These are phyloP conservation scores for Rubia occidens DNA, from an alignment of 305 asterid species.

Conservation along the genomic window DNA sequence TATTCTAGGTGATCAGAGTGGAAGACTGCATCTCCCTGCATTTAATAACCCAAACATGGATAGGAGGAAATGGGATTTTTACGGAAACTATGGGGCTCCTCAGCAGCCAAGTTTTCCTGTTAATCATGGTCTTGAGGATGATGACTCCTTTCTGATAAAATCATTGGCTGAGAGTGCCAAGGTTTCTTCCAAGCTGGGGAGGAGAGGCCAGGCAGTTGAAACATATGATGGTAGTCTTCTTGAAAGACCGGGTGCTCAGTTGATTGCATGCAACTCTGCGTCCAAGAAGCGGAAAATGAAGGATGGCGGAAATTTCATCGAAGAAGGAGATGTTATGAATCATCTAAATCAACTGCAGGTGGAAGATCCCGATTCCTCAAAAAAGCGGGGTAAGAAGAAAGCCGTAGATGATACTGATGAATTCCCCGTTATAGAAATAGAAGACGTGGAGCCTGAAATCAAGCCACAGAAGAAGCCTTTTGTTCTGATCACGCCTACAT, in stretches of 20 bases:
- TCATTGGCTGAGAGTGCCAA: constrained; percentile 41
- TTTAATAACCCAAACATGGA: constrained; percentile 26
- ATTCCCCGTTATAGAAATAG: constrained; percentile 32
- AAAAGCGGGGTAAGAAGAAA: constrained; percentile 61
- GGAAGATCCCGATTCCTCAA: constrained; percentile 37
- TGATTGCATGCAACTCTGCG: constrained; percentile 56
- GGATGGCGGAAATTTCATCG: constrained; percentile 42
- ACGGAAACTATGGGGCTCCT: constrained; percentile 37
- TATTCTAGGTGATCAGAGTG: constrained; percentile 42
- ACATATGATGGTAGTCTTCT: constrained; percentile 33
- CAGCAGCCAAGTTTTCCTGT: constrained; percentile 40
- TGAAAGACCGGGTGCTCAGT: constrained; percentile 47
- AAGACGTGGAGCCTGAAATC: constrained; percentile 46
- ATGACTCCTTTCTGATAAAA: constrained; percentile 39
- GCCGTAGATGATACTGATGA: constrained; percentile 45
- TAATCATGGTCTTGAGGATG: constrained; percentile 40
- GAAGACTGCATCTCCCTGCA: constrained; percentile 38
- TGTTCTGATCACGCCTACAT: constrained; percentile 73
- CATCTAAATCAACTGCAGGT: constrained; percentile 37
- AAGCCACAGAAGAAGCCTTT: constrained; percentile 70
- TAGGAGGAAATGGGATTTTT: constrained; percentile 43
- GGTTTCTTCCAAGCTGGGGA: constrained; percentile 50
- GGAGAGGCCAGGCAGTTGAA: constrained; percentile 51
- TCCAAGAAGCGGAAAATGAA: constrained; percentile 66
- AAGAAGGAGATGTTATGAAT: constrained; percentile 36